phyloP scores from a whole-genome alignment of 495 filamentous ascomycete species.

The Penicillium verhagenii region DNA sequence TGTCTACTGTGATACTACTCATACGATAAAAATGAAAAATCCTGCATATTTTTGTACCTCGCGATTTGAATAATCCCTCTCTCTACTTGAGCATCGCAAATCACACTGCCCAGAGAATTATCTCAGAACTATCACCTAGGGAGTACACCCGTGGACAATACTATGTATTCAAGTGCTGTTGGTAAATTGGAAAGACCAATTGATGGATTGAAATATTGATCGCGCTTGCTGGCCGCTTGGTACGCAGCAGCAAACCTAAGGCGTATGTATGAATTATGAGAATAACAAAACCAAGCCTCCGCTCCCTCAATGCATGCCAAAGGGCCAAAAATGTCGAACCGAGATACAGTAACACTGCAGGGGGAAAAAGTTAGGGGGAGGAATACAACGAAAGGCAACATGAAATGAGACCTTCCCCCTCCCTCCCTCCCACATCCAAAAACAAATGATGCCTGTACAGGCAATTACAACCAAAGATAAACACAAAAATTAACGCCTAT shows the following conservation, averaged over 20 bases:
- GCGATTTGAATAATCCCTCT: too few species aligned
- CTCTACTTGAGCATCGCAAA: too few species aligned
- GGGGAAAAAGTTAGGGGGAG: neutral
- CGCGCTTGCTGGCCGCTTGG: neutral
- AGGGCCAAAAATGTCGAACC: constrained; percentile 3
- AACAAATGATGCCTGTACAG: neutral
- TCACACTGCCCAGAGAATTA: too few species aligned
- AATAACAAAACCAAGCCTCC: constrained; percentile 4
- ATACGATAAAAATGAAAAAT: neutral
- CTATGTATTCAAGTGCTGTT: too few species aligned
- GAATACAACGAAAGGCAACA: neutral
- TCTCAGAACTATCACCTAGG: too few species aligned
- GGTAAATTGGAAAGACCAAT: neutral
- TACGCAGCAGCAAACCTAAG: neutral
- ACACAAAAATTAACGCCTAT: constrained; percentile 26
- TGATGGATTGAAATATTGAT: neutral
- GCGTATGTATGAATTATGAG: constrained; percentile 1
- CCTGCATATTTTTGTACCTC: neutral
- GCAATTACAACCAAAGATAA: constrained; percentile 1
- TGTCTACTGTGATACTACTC: neutral
- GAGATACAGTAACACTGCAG: constrained; percentile 2
- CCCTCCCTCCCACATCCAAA: constrained; percentile 1
- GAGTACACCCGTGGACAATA: too few species aligned
- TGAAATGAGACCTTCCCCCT: neutral
- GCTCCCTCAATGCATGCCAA: constrained; percentile 18